Evolutionary conservation across 2,329 filamentous ascomycete species (phyloP), one percentile per base, ranked within the genome.

Genomic region (Trichoderma asperellum): DNA sequence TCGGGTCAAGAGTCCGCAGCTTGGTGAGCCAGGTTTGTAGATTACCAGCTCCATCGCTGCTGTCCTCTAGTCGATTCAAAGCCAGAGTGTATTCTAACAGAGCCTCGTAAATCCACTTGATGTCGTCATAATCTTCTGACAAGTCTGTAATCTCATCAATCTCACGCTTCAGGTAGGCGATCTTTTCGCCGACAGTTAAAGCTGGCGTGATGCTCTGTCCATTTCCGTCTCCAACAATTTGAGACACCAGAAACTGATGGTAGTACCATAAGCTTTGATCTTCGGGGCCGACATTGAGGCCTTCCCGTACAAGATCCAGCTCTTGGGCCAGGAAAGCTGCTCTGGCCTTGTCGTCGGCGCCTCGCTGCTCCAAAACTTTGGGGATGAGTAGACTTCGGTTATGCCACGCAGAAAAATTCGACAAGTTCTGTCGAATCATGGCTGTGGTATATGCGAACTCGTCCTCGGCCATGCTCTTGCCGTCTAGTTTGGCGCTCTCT

Each of bases 201-300:
- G 2, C 81, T 76, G 16, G 83, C 80, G 16, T 77, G 82, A 60
- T 80, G 82, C 75, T 83, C 84, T 64, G 86, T 82, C 74, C 40
- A 6, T 52, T 59, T 16, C 55, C 55, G 12, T 52, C 53, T 14
- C 63, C 63, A 1, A 92, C 83, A 76, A 90, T 91, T 70, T 67
- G 55, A 6, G 89, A 87, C 81, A 97, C 89, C 69, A 97, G 83
- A 76, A 91, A 97, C 74, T 96, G 92, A 78, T 98, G 94, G 77
- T 99, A 98, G 79, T 96, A 97, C 94, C 96, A 99, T 6, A 97
- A 85, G 21, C 94, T 97, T 77, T 98, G 95, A 77, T 98, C 95
- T 74, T 97, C 94, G 0, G 95, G 94, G 69, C 96, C 94, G 47
- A 93, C 92, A 70, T 94, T 96, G 60, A 98, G 84, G 0, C 92